Evolutionary conservation across 1,284 basidiomycete species (phyloP), one percentile per base, ranked within the genome.

Genomic region (Melampsora larici-populina): DNA sequence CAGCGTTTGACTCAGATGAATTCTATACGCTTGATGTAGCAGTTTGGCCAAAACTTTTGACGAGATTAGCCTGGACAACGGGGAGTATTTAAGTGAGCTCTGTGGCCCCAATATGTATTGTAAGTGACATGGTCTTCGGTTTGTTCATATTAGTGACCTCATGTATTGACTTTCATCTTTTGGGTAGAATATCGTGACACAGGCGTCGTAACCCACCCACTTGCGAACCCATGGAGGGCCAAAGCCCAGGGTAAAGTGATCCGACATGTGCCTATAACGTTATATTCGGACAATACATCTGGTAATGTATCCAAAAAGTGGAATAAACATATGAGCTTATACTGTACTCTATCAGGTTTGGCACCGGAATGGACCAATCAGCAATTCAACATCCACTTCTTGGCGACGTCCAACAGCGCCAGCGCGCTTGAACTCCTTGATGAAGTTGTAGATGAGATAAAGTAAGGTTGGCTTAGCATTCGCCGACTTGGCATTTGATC

Each of bases 301-400:
- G 36, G 36, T 4, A 36, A 36, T 9, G 36, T 36, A 36, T 36
- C 36, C 3, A 36, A 36, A 36, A 36, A 36, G 9, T 36, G 3
- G 3, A 36, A 36, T 9, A n/a, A n/a, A n/a, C n/a, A n/a, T n/a
- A n/a, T n/a, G n/a, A n/a, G n/a, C n/a, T n/a, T n/a, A n/a, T n/a
- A 36, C 36, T 36, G 3, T 9, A 36, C 36, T 3, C 7, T n/a
- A n/a, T 58, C 55, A 4, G 55, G 36, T 4, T 36, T 36, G 36
- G 4, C 36, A 36, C 36, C 36, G 4, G 36, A 36, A 36, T 4
- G 21, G 17, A 49, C 18, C 4, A 68, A 68, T 46, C 66, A 68
- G 51, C 33, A 68, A 26, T 68, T 43, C 18, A 68, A 68, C 15
- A 48, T 40, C 24, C 66, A 68, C 29, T 68, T 68, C 24, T 40